These are phyloP conservation scores for Colletotrichum karsti DNA, from an alignment of 2,329 filamentous ascomycete species.

Conservation along the genomic window DNA sequence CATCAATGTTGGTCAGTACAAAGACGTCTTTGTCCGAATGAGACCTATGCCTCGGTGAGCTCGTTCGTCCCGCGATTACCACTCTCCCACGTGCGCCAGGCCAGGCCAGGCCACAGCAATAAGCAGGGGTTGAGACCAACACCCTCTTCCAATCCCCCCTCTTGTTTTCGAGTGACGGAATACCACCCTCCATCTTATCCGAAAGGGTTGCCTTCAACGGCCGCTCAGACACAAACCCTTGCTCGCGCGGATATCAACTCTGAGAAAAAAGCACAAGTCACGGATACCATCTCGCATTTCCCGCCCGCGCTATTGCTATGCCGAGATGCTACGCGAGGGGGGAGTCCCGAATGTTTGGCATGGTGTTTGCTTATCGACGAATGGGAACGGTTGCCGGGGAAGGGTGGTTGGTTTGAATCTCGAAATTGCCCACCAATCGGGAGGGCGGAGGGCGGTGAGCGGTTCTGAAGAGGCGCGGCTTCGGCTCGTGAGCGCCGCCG, in stretches of 20 bases:
- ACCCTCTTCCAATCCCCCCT: no score
- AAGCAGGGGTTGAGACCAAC: no score
- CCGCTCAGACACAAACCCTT: neutral
- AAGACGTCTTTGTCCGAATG: neutral
- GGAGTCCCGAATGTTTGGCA: neutral
- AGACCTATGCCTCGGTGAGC: neutral
- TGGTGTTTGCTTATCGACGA: neutral
- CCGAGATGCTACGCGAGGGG: neutral
- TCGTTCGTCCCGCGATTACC: neutral
- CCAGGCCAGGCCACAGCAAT: neutral
- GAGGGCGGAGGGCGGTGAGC: neutral
- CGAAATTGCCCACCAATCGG: conserved; percentile 10
- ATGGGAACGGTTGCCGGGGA: neutral
- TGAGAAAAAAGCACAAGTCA: no score
- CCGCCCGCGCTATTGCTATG: neutral
- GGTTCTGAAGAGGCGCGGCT: neutral
- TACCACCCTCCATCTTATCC: neutral
- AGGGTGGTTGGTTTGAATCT: no score
- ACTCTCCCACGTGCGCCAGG: neutral
- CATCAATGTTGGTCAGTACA: neutral
- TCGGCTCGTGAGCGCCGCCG: conserved; percentile 5
- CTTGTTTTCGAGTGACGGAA: neutral
- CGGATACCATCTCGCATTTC: neutral
- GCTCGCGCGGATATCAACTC: neutral
- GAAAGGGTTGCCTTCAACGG: neutral